These are phyloP conservation scores for Jamesozyma hellenica DNA, from an alignment of 805 yeast species.

Conservation along the genomic window DNA sequence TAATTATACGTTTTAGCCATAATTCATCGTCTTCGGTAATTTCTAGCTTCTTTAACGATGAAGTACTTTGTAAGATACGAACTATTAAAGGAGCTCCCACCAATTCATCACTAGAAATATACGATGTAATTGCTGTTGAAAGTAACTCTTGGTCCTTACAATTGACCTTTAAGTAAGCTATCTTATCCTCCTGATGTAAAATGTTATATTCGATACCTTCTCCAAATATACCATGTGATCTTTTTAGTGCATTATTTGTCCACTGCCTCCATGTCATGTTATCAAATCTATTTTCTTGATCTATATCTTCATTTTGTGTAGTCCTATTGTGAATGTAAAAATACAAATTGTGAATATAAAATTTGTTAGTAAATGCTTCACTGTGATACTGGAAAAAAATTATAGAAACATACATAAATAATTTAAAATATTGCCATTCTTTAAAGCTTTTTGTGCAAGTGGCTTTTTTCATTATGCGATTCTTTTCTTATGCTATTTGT, in stretches of 20 bases:
- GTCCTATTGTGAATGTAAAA: conserved; percentile 17
- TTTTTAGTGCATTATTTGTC: conserved; percentile 27
- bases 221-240: conserved; percentile 35
- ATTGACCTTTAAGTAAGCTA: conserved; percentile 23
- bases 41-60: conserved; percentile 18
- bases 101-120: conserved; percentile 25
- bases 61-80: conserved; percentile 14
- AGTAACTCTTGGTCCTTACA: conserved; percentile 23
- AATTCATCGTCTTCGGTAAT: conserved; percentile 20
- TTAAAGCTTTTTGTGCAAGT: conserved; percentile 4
- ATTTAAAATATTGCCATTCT: conserved; percentile 21
- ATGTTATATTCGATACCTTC: conserved; percentile 30
- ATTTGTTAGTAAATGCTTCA: not conserved
- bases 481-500: not conserved
- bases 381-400: not conserved
- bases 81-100: conserved; percentile 21
- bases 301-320: conserved; percentile 14
- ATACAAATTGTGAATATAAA: not conserved
- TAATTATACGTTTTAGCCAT: conserved; percentile 19
- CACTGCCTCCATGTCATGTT: conserved; percentile 33
- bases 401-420: conserved; percentile 16
- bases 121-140: conserved; percentile 26
- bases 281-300: conserved; percentile 21
- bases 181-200: conserved; percentile 17
- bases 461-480: not conserved